Percentiles rank a stretch among this genome's conserved stretches.
These are phyloP conservation scores for Mallotus repandus DNA, from an alignment of 441 rosid species.

Conservation along the genomic window DNA sequence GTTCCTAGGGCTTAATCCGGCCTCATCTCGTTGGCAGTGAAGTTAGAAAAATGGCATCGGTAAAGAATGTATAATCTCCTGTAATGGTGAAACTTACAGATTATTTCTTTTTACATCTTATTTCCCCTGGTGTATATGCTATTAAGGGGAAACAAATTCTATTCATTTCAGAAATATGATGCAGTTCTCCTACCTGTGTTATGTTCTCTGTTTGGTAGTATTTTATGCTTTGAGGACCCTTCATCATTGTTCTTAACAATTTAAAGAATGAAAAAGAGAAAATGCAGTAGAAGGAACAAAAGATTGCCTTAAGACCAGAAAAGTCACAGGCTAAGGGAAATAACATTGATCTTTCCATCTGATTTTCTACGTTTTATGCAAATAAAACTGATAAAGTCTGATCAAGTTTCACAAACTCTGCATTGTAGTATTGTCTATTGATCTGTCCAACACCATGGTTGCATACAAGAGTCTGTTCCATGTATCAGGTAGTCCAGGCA, in stretches of 20 bases:
- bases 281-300: not conserved
- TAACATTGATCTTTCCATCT: no score
- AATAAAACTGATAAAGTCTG: no score
- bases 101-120: not conserved
- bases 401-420: no score
- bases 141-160: not conserved
- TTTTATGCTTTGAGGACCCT: not conserved
- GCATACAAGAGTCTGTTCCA: conserved; percentile 78
- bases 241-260: not conserved
- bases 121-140: not conserved
- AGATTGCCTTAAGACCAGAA: not conserved
- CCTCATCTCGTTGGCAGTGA: not conserved
- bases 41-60: not conserved
- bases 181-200: not conserved
- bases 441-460: conserved; percentile 27
- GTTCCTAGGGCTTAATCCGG: not conserved
- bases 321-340: not conserved
- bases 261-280: no score
- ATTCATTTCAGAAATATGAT: not conserved
- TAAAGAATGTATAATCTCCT: not conserved
- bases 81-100: not conserved
- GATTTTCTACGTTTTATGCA: no score
- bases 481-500: conserved; percentile 78
- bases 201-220: not conserved
- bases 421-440: conserved; percentile 2